Evolutionary conservation across 441 rosid genomes (phyloP), one percentile per base, ranked within the genome.

Genomic region (Pelargonium australe): DNA sequence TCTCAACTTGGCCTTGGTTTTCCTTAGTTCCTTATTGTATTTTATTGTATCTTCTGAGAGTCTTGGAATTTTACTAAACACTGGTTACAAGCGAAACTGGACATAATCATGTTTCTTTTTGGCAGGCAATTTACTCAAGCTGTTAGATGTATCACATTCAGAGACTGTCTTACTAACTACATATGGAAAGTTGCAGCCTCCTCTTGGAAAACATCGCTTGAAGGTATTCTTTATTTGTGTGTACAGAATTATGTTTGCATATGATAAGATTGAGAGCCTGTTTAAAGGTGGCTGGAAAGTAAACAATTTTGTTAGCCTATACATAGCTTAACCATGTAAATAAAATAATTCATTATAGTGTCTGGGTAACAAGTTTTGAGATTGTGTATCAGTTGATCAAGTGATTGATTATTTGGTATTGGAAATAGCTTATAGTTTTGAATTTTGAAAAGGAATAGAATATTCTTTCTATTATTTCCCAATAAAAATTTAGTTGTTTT

Each of bases 161-260:
- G 95, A 88, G 81, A 79, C 68, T 66, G 68, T 77, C 70, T 79
- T 91, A 70, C 73, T 83, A 62, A 94, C 99, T 67, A 89, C 99
- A 2, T 94, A 88, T 74, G 99, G 99, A 61, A 89, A 85, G 78
- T 77, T 94, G 83, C 97, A 88, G 80, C 97, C 99, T 70, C 99
- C 99, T 72, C 96, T 94, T 25, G 95, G 97, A 64, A 94, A 89
- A 77, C 97, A 89, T 72, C 95, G 97, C 14, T 73, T 94, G 72
- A 94, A 91, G 95, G 99, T 91, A 68, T 62, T 63, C 70, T 11
- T 74, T 71, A 55, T 69, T 5, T 51, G 31, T 72, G 34, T 37
- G 40, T 57, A 44, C 44, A 58, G 13, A 12, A 73, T 66, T 1
- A 5, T 40, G 7, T 73, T 60, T 40, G 70, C 16, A 13, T 58